Evolutionary conservation across 2,329 filamentous ascomycete genomes (phyloP).

Genomic region (Fusarium clavum): DNA sequence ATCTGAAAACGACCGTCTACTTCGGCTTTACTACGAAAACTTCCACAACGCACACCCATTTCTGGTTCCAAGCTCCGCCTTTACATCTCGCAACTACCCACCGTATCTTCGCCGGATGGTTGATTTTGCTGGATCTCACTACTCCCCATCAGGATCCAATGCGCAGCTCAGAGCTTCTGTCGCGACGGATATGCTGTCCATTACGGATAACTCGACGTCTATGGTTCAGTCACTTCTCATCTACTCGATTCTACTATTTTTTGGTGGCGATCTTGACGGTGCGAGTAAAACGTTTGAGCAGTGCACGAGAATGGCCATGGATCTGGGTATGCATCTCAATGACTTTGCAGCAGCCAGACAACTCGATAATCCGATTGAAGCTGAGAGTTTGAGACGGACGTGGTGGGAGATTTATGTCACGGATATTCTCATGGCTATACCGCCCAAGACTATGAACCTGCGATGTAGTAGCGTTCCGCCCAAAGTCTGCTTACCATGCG

Average conservation of each 20-base stretch:
- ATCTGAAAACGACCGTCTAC: conserved; percentile 32
- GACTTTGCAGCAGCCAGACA: conserved; percentile 27
- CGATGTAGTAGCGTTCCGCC: conserved; percentile 29
- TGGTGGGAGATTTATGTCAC: conserved; percentile 45
- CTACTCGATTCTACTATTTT: conserved; percentile 22
- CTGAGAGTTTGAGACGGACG: conserved; percentile 38
- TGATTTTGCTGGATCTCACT: conserved; percentile 39
- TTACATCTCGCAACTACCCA: conserved; percentile 26
- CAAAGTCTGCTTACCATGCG: conserved; percentile 36
- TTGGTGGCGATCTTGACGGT: conserved; percentile 8
- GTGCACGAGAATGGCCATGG: conserved; percentile 31
- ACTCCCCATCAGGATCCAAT: conserved; percentile 13
- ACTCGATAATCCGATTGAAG: conserved; percentile 27
- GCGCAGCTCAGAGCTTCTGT: conserved; percentile 18
- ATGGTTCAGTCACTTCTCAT: conserved; percentile 34
- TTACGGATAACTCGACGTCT: conserved; percentile 5
- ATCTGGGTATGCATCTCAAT: conserved; percentile 34
- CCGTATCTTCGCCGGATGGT: conserved; percentile 31
- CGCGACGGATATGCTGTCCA: conserved; percentile 18
- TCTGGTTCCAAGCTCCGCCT: conserved; percentile 28
- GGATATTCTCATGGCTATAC: conserved; percentile 36
- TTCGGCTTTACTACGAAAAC: conserved; percentile 40
- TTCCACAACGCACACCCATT: conserved; percentile 41
- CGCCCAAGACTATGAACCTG: conserved; percentile 20
- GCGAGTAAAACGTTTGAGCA: conserved; percentile 19